Evolutionary conservation across 768 basidiomycete genomes (phyloP).

Genomic region (Hysterangium stoloniferum): DNA sequence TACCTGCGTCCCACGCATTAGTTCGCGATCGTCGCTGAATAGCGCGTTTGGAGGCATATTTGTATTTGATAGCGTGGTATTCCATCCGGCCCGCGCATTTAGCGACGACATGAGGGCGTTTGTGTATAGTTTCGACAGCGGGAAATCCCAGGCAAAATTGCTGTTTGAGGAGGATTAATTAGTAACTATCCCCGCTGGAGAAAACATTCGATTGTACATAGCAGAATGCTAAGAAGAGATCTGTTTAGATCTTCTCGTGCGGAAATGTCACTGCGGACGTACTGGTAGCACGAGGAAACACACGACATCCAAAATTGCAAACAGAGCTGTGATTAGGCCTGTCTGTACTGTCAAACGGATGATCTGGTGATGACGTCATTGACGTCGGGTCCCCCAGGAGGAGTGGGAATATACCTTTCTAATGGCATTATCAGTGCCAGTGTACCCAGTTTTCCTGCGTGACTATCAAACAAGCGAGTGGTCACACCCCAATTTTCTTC

Average conservation of each 20-base stretch:
- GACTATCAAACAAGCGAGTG: slow-evolving; percentile 21
- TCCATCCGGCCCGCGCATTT: slow-evolving; percentile 21
- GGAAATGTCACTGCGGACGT: no score
- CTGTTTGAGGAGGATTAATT: slow-evolving; percentile 14
- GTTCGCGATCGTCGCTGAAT: no score
- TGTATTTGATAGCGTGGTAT: slow-evolving; percentile 1
- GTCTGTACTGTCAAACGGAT: slow-evolving; percentile 8
- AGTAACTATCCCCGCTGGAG: no score
- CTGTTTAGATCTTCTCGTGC: no score
- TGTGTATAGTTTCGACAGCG: slow-evolving; percentile 26
- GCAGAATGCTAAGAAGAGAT: no score
- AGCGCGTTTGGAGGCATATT: not conserved
- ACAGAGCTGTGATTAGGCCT: not conserved
- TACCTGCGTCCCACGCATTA: no score
- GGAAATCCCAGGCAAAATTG: slow-evolving; percentile 26
- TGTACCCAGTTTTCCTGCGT: slow-evolving; percentile 28
- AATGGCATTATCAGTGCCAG: slow-evolving; percentile 30
- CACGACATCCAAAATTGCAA: not conserved
- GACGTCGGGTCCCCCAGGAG: not conserved
- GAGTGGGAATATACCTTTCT: slow-evolving; percentile 14
- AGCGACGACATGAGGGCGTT: slow-evolving; percentile 22
- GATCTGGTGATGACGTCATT: not conserved
- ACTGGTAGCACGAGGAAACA: no score
- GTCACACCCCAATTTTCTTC: not conserved
- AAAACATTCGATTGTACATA: no score